Conservation (phyloP, 2,329 filamentous ascomycete genomes). For the Capronia americana region DNA sequence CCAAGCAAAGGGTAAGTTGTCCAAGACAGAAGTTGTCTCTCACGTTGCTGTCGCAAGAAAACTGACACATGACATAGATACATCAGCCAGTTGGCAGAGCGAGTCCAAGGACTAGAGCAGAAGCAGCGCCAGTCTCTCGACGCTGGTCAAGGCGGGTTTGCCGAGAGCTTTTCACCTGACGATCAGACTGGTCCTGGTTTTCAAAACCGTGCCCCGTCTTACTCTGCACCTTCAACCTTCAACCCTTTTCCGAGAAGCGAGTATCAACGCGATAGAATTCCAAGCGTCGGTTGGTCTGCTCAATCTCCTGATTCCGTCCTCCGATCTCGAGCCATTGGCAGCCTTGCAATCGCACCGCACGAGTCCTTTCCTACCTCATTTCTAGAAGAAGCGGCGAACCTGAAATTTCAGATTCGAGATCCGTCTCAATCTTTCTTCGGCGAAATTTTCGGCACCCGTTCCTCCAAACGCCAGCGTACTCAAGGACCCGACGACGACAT, state of each 20-base stretch:
- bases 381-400: slow-evolving; percentile 19
- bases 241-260: slow-evolving; percentile 19
- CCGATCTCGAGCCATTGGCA: slow-evolving; percentile 30
- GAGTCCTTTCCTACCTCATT: slow-evolving; percentile 27
- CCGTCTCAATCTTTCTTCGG: slow-evolving; percentile 23
- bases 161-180: slow-evolving; percentile 58
- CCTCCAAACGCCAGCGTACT: slow-evolving; percentile 30
- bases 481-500: slow-evolving; percentile 16
- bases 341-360: slow-evolving; percentile 39
- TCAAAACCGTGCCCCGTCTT: slow-evolving; percentile 53
- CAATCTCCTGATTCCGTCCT: slow-evolving; percentile 6
- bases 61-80: slow-evolving; percentile 61
- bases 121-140: slow-evolving; percentile 61
- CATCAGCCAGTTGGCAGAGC: slow-evolving; percentile 88
- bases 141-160: slow-evolving; percentile 24
- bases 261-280: slow-evolving; percentile 35
- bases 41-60: neutral
- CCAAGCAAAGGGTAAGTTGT: slow-evolving; percentile 78
- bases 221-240: slow-evolving; percentile 49
- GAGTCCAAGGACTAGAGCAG: slow-evolving; percentile 81
- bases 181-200: slow-evolving; percentile 45
- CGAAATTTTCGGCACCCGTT: slow-evolving; percentile 22
- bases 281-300: slow-evolving; percentile 33
- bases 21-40: slow-evolving; percentile 16
- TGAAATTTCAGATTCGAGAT: slow-evolving; percentile 14